These are phyloP conservation scores for Starmerella potacharoeniae DNA, from an alignment of 805 yeast genomes.

Conservation along the genomic window DNA sequence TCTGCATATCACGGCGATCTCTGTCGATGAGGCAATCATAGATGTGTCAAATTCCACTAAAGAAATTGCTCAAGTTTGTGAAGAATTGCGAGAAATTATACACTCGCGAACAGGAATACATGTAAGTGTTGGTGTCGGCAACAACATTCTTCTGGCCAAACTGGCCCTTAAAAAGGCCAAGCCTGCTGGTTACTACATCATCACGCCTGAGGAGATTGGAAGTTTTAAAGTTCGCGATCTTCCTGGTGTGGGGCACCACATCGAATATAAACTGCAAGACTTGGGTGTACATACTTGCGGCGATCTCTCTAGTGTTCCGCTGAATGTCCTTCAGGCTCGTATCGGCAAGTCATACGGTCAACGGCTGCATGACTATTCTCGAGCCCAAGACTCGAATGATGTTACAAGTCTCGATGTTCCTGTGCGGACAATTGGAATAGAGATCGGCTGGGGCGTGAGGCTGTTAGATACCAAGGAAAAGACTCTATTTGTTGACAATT, in stretches of 20 bases:
- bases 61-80: conserved; percentile 14
- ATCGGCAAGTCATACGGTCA: conserved; percentile 65
- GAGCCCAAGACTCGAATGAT: conserved; percentile 52
- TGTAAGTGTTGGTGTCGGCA: conserved; percentile 70
- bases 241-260: conserved; percentile 35
- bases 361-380: conserved; percentile 46
- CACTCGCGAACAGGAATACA: conserved; percentile 41
- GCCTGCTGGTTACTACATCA: conserved; percentile 53
- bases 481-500: conserved; percentile 46
- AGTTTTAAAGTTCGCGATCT: conserved; percentile 25
- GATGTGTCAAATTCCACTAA: conserved; percentile 39
- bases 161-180: conserved; percentile 63
- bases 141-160: conserved; percentile 66
- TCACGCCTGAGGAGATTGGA: conserved; percentile 26
- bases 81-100: conserved; percentile 23
- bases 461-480: conserved; percentile 51
- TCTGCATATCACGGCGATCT: conserved; percentile 57
- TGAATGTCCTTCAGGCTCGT: conserved; percentile 31
- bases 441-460: conserved; percentile 83
- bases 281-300: conserved; percentile 30
- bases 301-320: conserved; percentile 33
- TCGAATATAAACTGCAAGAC: conserved; percentile 38
- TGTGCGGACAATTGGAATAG: conserved; percentile 73
- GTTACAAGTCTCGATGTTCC: conserved; percentile 35
- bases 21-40: conserved; percentile 83